Percentiles rank a stretch among this genome's conserved stretches.
These are phyloP conservation scores for Monosporozyma solicola DNA, from an alignment of 805 yeast species.

Conservation along the genomic window DNA sequence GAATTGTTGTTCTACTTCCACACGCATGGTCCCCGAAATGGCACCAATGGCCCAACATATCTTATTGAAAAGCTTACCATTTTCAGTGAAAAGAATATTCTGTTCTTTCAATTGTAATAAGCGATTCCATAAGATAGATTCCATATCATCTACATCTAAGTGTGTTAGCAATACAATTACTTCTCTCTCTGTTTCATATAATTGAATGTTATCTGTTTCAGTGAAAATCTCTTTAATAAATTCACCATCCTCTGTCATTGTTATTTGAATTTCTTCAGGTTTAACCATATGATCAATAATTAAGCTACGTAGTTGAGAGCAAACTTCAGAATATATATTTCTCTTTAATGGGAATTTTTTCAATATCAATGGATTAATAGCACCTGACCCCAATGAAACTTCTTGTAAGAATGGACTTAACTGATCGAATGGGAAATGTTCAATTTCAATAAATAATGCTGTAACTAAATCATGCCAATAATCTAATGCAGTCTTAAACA, in stretches of 20 bases:
- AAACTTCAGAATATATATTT: slow-evolving; percentile 65
- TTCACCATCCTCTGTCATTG: slow-evolving; percentile 96
- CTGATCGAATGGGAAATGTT: slow-evolving; percentile 49
- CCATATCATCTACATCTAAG: slow-evolving; percentile 86
- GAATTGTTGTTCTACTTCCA: slow-evolving; percentile 89
- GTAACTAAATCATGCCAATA: slow-evolving; percentile 83
- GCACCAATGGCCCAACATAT: slow-evolving; percentile 99
- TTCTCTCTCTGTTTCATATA: slow-evolving; percentile 90
- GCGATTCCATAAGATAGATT: slow-evolving; percentile 72
- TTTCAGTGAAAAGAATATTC: slow-evolving; percentile 84
- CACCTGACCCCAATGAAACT: slow-evolving; percentile 52
- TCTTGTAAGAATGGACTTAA: slow-evolving; percentile 38
- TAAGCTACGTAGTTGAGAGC: slow-evolving; percentile 72
- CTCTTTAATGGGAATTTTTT: slow-evolving; percentile 73
- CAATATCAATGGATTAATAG: slow-evolving; percentile 70
- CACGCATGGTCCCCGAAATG: slow-evolving; percentile 95
- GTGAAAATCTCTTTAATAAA: slow-evolving; percentile 90
- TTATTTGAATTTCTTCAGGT: slow-evolving; percentile 94
- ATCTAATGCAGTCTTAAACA: slow-evolving; percentile 88
- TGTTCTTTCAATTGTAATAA: slow-evolving; percentile 84
- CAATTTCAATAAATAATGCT: slow-evolving; percentile 75
- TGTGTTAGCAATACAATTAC: slow-evolving; percentile 90
- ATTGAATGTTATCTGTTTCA: slow-evolving; percentile 88
- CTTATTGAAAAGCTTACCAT: slow-evolving; percentile 65
- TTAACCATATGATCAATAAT: slow-evolving; percentile 93